Conservation (phyloP, 495 filamentous ascomycete genomes). For the Wilcoxina mikolae region DNA sequence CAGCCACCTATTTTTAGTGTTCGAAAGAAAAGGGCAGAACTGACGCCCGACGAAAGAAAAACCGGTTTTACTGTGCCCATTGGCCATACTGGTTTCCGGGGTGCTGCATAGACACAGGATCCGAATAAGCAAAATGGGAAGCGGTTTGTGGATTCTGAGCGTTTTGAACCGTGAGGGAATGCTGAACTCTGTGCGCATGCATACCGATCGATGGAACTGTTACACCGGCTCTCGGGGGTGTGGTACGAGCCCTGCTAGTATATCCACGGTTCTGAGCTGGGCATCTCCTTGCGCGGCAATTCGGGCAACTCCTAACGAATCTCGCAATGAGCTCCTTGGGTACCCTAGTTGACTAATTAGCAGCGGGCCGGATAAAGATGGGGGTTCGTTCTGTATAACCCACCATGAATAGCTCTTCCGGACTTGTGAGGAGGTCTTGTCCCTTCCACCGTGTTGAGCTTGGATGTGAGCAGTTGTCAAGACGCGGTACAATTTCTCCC, state of each 20-base stretch:
- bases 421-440: conserved; percentile 46
- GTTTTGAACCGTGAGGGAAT: background rate
- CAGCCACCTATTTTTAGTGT: too few species aligned
- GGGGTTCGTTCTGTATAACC: conserved; percentile 7
- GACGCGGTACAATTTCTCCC: conserved; percentile 43
- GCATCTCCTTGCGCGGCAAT: conserved; percentile 21
- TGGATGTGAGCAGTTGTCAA: conserved; percentile 43
- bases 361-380: background rate
- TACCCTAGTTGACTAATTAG: conserved; percentile 32
- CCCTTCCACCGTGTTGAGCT: conserved; percentile 45
- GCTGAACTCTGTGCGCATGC: background rate
- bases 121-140: background rate
- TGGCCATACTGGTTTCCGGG: background rate
- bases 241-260: background rate
- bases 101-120: background rate
- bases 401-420: conserved; percentile 46
- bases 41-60: background rate
- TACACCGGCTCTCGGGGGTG: conserved; percentile 13
- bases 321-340: conserved; percentile 45
- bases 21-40: background rate
- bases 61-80: background rate
- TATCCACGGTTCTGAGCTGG: background rate
- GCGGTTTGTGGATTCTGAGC: background rate
- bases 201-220: background rate
- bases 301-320: conserved; percentile 44